A percentile compares a stretch with the other conserved stretches of the same genome.
phyloP scores from a whole-genome alignment of 208 protist genomes.

The Trypanosoma caninum region DNA sequence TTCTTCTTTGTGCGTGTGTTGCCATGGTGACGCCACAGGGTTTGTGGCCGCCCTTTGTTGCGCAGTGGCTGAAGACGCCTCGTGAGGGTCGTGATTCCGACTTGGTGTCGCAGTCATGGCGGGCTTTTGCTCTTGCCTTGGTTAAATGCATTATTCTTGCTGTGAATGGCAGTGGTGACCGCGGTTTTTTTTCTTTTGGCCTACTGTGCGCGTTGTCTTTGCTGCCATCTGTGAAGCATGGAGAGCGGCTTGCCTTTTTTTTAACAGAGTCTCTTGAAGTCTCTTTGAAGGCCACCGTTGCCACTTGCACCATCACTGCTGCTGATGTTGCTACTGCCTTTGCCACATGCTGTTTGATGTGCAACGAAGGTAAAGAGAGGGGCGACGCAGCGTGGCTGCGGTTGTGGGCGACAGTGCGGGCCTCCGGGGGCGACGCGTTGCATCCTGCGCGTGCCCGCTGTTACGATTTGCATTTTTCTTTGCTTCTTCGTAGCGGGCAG shows the following conservation, averaged over 20 bases:
- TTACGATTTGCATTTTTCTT: constrained; percentile 44
- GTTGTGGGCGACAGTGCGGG: constrained; percentile 6
- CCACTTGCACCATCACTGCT: not conserved
- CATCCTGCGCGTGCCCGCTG: constrained; percentile 19
- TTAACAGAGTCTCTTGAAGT: not conserved
- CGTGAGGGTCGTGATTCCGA: constrained; percentile 2
- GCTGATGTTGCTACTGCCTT: constrained; percentile 14
- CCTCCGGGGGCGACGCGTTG: not conserved
- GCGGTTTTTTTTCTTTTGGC: constrained; percentile 18
- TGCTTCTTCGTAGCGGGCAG: constrained; percentile 25
- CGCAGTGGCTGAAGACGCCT: not conserved
- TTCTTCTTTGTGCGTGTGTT: constrained; percentile 38
- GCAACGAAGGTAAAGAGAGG: not conserved
- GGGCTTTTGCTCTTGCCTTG: constrained; percentile 14
- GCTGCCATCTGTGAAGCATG: constrained; percentile 19
- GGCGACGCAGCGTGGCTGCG: constrained; percentile 13
- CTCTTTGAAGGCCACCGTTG: constrained; percentile 12
- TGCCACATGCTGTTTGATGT: constrained; percentile 17
- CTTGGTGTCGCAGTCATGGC: constrained; percentile 6
- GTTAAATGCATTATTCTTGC: constrained; percentile 1
- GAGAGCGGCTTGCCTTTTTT: constrained; percentile 23
- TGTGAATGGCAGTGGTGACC: not conserved
- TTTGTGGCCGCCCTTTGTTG: constrained; percentile 35
- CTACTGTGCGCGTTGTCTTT: constrained; percentile 39
- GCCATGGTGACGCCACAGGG: constrained; percentile 22